Evolutionary conservation across 228 moss, liverwort and hornwort species (phyloP).

Genomic region (Sphagnum magellanicum): DNA sequence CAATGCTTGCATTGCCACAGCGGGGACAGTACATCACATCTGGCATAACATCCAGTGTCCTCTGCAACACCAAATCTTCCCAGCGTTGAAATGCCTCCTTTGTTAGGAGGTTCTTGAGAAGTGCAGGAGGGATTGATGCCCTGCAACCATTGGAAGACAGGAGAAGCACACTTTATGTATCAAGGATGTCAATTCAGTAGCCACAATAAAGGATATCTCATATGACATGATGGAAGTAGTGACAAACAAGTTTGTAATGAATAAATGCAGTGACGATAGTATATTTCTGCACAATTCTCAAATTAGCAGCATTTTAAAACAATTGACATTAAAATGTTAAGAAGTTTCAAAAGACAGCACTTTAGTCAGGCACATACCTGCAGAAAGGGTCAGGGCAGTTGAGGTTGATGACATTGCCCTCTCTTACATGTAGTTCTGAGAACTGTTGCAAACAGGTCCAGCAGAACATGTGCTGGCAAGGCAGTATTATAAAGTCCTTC

Average conservation of each 20-base stretch:
- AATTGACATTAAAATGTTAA: too few relatives aligned
- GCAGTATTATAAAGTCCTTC: slow-evolving; percentile 38
- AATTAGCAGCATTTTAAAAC: too few relatives aligned
- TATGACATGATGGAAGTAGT: too few relatives aligned
- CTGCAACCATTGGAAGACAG: slow-evolving; percentile 2
- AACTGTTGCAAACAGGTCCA: slow-evolving; percentile 51
- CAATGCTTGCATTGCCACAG: slow-evolving; percentile 55
- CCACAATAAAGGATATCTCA: too few relatives aligned
- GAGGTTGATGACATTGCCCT: slow-evolving; percentile 52
- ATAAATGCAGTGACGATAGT: too few relatives aligned
- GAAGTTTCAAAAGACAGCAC: too few relatives aligned
- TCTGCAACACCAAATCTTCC: slow-evolving; percentile 61
- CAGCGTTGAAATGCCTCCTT: slow-evolving; percentile 57
- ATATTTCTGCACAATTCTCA: too few relatives aligned
- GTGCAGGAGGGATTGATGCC: slow-evolving; percentile 36
- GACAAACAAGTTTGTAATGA: too few relatives aligned
- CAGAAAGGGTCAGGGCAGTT: slow-evolving; percentile 57
- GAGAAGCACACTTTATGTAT: too few relatives aligned
- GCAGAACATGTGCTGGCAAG: slow-evolving; percentile 63
- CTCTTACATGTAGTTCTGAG: slow-evolving; percentile 50
- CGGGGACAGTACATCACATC: slow-evolving; percentile 77
- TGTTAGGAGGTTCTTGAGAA: slow-evolving; percentile 51
- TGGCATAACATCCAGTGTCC: slow-evolving; percentile 62
- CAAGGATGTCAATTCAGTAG: too few relatives aligned
- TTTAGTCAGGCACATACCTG: slow-evolving; percentile 7